Percentiles rank a stretch among this genome's conserved stretches.
Conservation (phyloP, 139 green algal genomes). For the Closterium sp. region DNA sequence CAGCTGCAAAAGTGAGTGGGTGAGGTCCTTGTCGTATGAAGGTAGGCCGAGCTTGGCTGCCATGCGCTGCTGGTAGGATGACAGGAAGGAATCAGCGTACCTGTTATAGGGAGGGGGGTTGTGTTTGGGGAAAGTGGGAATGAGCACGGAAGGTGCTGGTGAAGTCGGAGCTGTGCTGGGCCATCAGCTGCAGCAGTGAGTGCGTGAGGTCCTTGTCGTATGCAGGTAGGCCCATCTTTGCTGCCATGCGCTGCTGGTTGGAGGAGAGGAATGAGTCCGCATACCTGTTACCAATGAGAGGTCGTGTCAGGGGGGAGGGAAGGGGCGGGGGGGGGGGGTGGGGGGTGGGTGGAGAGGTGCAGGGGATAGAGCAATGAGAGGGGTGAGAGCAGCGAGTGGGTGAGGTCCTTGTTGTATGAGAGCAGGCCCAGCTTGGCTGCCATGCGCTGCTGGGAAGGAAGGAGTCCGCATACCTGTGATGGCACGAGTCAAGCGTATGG, state of each 20-base stretch:
- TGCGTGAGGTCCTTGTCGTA: slow-evolving; percentile 44
- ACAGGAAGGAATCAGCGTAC: slow-evolving; percentile 32
- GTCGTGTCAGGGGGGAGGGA: too few relatives aligned
- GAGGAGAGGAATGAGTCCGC: slow-evolving; percentile 27
- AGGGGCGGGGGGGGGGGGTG: too few relatives aligned
- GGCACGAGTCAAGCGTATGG: not conserved
- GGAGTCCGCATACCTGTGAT: slow-evolving; percentile 35
- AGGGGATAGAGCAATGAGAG: slow-evolving; percentile 26
- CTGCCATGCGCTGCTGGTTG: slow-evolving; percentile 26
- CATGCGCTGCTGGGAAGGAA: slow-evolving; percentile 39
- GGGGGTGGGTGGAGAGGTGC: not conserved
- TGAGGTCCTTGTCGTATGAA: slow-evolving; percentile 38
- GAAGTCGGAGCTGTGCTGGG: slow-evolving; percentile 27
- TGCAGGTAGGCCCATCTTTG: slow-evolving; percentile 21
- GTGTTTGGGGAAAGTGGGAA: too few relatives aligned
- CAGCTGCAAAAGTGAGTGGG: slow-evolving; percentile 4
- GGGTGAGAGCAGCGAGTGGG: slow-evolving; percentile 29
- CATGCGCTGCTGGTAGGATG: slow-evolving; percentile 31
- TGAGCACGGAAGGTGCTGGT: slow-evolving; percentile 45
- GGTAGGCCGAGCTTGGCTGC: slow-evolving; percentile 31
- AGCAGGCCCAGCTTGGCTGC: slow-evolving; percentile 27
- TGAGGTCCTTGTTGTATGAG: slow-evolving; percentile 36
- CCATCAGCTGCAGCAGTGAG: slow-evolving; percentile 33
- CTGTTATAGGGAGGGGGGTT: slow-evolving; percentile 1
- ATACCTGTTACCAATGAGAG: slow-evolving; percentile 37